Percentiles rank a stretch among this genome's conserved stretches.
Evolutionary conservation across 768 basidiomycete species (phyloP).

Genomic region (Leccinum incarnatum): DNA sequence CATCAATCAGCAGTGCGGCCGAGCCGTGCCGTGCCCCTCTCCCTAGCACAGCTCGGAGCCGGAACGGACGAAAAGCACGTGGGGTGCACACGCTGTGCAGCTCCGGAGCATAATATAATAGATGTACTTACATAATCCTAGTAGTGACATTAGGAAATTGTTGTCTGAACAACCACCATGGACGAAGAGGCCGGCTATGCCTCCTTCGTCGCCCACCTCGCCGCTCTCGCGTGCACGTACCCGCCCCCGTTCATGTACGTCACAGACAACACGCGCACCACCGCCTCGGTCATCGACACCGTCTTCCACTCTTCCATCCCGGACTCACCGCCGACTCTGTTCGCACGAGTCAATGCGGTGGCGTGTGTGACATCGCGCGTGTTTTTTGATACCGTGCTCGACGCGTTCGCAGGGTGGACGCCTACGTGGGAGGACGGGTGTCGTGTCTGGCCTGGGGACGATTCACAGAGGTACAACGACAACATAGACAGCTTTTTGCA

Average conservation of each 20-base stretch:
- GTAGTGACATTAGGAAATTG: no score
- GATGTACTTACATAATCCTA: no score
- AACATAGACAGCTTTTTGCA: constrained; percentile 69
- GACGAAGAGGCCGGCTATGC: constrained; percentile 23
- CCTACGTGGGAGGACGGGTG: constrained; percentile 62
- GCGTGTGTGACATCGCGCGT: constrained; percentile 61
- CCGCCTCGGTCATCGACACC: constrained; percentile 35
- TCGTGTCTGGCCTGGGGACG: constrained; percentile 49
- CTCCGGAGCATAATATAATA: no score
- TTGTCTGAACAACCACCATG: no score
- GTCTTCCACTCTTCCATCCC: constrained; percentile 18
- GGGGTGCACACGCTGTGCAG: no score
- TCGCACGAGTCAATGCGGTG: constrained; percentile 52
- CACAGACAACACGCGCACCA: constrained; percentile 53
- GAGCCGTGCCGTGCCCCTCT: no score
- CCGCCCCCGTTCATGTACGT: constrained; percentile 70
- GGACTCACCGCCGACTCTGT: constrained; percentile 30
- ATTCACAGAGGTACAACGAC: constrained; percentile 53
- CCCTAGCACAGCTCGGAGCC: no score
- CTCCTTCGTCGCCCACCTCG: constrained; percentile 24
- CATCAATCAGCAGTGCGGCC: no score
- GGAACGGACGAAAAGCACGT: no score
- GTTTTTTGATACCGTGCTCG: constrained; percentile 65
- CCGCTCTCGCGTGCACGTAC: constrained; percentile 30
- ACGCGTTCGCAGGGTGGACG: constrained; percentile 54